Base-by-base conservation (phyloP, 2,329 filamentous ascomycete species). In the Cladophialophora carrionii region DNA sequence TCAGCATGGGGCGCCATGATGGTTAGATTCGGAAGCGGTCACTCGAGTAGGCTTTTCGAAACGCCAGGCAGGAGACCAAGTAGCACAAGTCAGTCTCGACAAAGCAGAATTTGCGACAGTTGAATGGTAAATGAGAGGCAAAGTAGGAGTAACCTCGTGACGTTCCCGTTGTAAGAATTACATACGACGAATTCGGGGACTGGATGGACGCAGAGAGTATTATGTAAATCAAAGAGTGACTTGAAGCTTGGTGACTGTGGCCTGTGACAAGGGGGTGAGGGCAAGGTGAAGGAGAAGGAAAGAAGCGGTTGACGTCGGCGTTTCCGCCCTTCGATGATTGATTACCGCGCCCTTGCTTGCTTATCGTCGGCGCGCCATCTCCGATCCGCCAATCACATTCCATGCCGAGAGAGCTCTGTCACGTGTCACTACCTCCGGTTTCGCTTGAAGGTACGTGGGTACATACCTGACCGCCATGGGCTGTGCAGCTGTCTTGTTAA, bases 1-100 rank as follows among this genome's bases (percentile, higher is more conserved):
- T 71, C 61, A 24, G 67, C 66, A 49, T 71, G 67, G 43, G 70
- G 68, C 34, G 70, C 66, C 70, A 71, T 71, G 32, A 9, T 54
- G 14, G 20, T 57, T n/a, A 7, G 17, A 41, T n/a, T 41, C 14
- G 37, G 14, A n/a, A 14, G 37, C 2, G 37, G 17, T 20, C 7
- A n/a, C 17, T 43, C 37, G 37, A 43, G 1, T n/a, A 17, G 17
- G 5, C 37, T 14, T 20, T n/a, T n/a, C 8, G 3, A 29, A 29
- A 29, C 26, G 26, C 26, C 17, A 43, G 14, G 4, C 17, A 14
- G 37, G 5, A 43, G 37, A 43, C 7, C 37, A 43, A 43, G 17
- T n/a, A 43, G 37, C 37, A n/a, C n/a, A n/a, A n/a, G 6, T 46
- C 1, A 52, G 12, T 51, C 20, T 29, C 48, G 7, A 26, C 8